Conservation (phyloP, 2,329 filamentous ascomycete genomes). For the Didymosphaeria variabile region DNA sequence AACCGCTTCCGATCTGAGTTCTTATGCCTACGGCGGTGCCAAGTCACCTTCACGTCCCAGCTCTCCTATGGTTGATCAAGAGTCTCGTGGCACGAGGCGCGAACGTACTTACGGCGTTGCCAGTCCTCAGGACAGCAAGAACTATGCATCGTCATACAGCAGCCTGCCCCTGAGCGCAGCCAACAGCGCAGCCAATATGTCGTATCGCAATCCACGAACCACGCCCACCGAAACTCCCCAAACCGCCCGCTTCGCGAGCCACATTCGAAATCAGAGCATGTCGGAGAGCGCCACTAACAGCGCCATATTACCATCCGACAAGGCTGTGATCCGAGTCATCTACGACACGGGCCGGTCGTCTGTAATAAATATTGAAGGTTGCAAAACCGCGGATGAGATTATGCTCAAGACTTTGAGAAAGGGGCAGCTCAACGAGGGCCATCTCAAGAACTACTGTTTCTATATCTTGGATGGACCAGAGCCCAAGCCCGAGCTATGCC, state of each 20-base stretch:
- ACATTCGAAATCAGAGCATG: conserved; percentile 82
- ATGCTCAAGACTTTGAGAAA: conserved; percentile 90
- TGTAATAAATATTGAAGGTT: conserved; percentile 91
- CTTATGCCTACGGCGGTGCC: conserved; percentile 54
- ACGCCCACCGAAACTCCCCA: conserved; percentile 72
- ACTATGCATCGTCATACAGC: conserved; percentile 62
- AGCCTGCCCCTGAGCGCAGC: conserved; percentile 63
- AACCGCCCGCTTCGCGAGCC: conserved; percentile 69
- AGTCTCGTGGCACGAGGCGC: conserved; percentile 60
- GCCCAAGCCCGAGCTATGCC: conserved; percentile 80
- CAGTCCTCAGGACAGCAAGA: conserved; percentile 64
- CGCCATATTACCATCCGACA: conserved; percentile 83
- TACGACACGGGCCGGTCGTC: conserved; percentile 91
- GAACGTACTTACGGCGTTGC: conserved; percentile 69
- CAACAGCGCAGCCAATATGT: conserved; percentile 56
- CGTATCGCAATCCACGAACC: conserved; percentile 49
- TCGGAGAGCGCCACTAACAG: conserved; percentile 76
- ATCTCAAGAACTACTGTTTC: conserved; percentile 96
- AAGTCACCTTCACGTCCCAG: conserved; percentile 73
- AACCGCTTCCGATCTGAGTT: conserved; percentile 50
- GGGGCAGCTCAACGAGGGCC: conserved; percentile 85
- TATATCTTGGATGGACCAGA: conserved; percentile 89
- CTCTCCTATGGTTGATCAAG: conserved; percentile 73
- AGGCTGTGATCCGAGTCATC: conserved; percentile 91
- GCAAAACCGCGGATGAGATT: conserved; percentile 90